These are phyloP conservation scores for Dacryopinax primogenitus DNA, from an alignment of 768 basidiomycete genomes.

Conservation along the genomic window DNA sequence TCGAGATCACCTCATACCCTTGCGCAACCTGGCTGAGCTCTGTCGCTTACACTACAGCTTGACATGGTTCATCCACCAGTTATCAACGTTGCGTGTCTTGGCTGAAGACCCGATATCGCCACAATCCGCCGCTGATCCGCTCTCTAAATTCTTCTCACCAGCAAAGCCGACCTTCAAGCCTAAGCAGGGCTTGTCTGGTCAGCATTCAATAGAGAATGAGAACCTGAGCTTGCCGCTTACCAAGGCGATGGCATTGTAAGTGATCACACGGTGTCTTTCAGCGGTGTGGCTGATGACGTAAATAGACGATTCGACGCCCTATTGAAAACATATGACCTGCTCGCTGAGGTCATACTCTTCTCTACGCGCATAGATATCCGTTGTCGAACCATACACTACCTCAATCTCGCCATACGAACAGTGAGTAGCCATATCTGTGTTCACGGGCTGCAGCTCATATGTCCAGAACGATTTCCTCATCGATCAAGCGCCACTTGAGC, in stretches of 20 bases:
- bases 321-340: slow-evolving; percentile 77
- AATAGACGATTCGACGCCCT: slow-evolving; percentile 81
- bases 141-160: neutral
- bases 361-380: slow-evolving; percentile 81
- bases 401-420: slow-evolving; percentile 65
- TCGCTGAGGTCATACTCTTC: slow-evolving; percentile 74
- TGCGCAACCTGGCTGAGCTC: slow-evolving; percentile 61
- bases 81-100: slow-evolving; percentile 51
- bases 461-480: slow-evolving; percentile 70
- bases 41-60: slow-evolving; percentile 76
- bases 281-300: neutral
- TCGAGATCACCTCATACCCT: slow-evolving; percentile 54
- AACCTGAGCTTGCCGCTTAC: slow-evolving; percentile 64
- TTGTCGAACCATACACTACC: slow-evolving; percentile 67
- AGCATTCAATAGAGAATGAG: slow-evolving; percentile 32
- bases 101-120: slow-evolving; percentile 35
- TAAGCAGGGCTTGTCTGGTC: slow-evolving; percentile 27
- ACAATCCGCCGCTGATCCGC: slow-evolving; percentile 1
- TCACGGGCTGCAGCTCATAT: neutral
- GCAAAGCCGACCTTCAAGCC: neutral
- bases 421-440: slow-evolving; percentile 31
- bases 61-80: slow-evolving; percentile 74
- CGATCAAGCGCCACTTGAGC: slow-evolving; percentile 75
- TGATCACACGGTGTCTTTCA: slow-evolving; percentile 4
- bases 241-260: slow-evolving; percentile 78